These are phyloP conservation scores for Lachancea cidri DNA, from an alignment of 805 yeast genomes.

Conservation along the genomic window DNA sequence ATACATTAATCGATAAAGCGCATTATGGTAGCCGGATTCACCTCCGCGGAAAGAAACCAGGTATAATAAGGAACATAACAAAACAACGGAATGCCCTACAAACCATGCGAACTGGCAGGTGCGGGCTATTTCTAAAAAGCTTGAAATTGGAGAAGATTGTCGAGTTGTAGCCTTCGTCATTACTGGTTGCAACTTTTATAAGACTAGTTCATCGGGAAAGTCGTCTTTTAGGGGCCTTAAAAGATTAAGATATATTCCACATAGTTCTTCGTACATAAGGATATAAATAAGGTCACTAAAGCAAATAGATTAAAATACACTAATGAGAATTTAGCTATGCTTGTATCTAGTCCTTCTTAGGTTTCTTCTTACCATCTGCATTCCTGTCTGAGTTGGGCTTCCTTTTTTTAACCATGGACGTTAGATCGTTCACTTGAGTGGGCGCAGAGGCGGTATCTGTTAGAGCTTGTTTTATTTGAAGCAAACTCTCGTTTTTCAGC, in stretches of 20 bases:
- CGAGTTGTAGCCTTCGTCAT: too few relatives aligned
- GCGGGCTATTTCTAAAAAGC: conserved; percentile 26
- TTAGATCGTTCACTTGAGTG: conserved; percentile 50
- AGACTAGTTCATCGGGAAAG: too few relatives aligned
- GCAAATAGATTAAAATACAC: too few relatives aligned
- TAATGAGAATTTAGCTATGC: neutral
- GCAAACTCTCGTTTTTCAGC: conserved; percentile 15
- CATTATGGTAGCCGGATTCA: conserved; percentile 31
- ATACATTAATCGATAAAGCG: conserved; percentile 56
- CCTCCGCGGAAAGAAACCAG: conserved; percentile 31
- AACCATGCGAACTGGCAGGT: conserved; percentile 77
- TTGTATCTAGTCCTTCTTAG: conserved; percentile 2
- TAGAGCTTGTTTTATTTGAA: conserved; percentile 18
- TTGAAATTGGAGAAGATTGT: conserved; percentile 3
- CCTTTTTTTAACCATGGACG: conserved; percentile 55
- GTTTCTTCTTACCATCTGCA: neutral
- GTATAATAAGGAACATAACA: conserved; percentile 39
- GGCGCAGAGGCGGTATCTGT: conserved; percentile 11
- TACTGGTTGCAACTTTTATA: too few relatives aligned
- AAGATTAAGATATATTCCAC: too few relatives aligned
- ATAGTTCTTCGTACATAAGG: too few relatives aligned
- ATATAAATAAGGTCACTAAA: too few relatives aligned
- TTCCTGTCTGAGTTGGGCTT: conserved; percentile 4
- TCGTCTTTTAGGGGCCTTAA: too few relatives aligned
- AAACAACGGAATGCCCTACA: conserved; percentile 48